A percentile compares a stretch with the other conserved stretches of the same genome.
These are phyloP conservation scores for Sugiyamaella novakii DNA, from an alignment of 1,139 yeast species.

Conservation along the genomic window DNA sequence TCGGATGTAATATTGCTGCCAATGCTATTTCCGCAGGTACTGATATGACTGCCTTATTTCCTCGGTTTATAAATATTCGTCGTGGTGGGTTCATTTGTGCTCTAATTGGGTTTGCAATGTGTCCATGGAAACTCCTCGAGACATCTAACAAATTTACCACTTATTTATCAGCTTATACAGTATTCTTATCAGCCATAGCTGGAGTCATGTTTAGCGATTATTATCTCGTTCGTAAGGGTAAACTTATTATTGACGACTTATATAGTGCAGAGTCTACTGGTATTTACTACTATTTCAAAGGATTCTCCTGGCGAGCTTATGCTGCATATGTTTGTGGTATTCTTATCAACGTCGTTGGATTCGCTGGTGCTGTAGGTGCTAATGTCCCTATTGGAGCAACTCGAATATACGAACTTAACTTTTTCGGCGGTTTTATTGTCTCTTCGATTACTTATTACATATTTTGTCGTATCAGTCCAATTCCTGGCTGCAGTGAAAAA, in stretches of 20 bases:
- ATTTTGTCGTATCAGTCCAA: conserved; percentile 58
- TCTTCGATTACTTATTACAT: conserved; percentile 55
- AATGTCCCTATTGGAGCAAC: conserved; percentile 79
- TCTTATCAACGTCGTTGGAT: conserved; percentile 82
- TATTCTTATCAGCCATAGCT: conserved; percentile 82
- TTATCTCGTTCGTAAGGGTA: conserved; percentile 69
- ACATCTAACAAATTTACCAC: conserved; percentile 78
- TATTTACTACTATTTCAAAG: conserved; percentile 61
- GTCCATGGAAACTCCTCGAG: conserved; percentile 86
- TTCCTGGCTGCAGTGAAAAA: conserved; percentile 56
- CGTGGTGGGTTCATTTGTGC: conserved; percentile 86
- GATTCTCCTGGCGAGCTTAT: conserved; percentile 72
- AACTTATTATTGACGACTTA: conserved; percentile 62
- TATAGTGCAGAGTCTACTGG: conserved; percentile 53
- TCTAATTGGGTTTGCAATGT: conserved; percentile 68
- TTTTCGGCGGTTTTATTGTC: conserved; percentile 69
- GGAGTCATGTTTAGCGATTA: conserved; percentile 83
- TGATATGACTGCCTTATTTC: conserved; percentile 81
- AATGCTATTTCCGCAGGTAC: conserved; percentile 90
- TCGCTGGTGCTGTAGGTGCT: conserved; percentile 76
- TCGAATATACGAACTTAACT: conserved; percentile 68
- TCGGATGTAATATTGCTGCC: conserved; percentile 91
- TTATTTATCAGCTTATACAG: conserved; percentile 81
- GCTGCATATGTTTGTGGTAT: conserved; percentile 47
- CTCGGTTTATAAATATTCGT: conserved; percentile 76